Conservation (phyloP, 306 rosid species). For the Senna tora region DNA sequence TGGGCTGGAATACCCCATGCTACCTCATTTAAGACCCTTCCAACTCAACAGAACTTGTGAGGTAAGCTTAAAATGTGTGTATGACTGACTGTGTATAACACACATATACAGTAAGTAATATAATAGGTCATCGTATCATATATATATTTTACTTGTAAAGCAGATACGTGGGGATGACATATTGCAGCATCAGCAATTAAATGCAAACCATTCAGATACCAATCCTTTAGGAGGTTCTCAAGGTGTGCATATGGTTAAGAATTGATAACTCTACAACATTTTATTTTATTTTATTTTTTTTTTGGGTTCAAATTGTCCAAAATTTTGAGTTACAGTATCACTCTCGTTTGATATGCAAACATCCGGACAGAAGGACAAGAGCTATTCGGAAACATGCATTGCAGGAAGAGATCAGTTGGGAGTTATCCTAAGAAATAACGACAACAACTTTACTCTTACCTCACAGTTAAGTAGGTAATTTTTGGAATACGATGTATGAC, state of each 20-base stretch:
- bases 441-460: conserved; percentile 42
- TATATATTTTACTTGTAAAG: conserved; percentile 36
- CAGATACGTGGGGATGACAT: conserved; percentile 47
- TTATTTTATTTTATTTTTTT: neutral
- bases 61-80: conserved; percentile 54
- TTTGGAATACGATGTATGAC: conserved; percentile 10
- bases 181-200: conserved; percentile 51
- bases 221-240: conserved; percentile 53
- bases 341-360: conserved; percentile 49
- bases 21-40: conserved; percentile 52
- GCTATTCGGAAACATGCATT: conserved; percentile 45
- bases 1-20: conserved; percentile 54
- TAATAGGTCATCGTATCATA: conserved; percentile 16
- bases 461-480: conserved; percentile 55
- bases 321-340: conserved; percentile 40
- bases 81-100: too few relatives aligned
- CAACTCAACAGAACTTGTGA: conserved; percentile 48
- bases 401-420: conserved; percentile 46
- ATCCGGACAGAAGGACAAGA: conserved; percentile 38
- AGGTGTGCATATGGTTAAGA: conserved; percentile 28
- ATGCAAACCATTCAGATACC: conserved; percentile 42
- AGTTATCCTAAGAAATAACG: conserved; percentile 44
- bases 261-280: neutral
- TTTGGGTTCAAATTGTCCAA: conserved; percentile 10
- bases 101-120: conserved; percentile 10